phyloP scores from a whole-genome alignment of 2,329 filamentous ascomycete genomes.

The Aspergillus alliaceus region DNA sequence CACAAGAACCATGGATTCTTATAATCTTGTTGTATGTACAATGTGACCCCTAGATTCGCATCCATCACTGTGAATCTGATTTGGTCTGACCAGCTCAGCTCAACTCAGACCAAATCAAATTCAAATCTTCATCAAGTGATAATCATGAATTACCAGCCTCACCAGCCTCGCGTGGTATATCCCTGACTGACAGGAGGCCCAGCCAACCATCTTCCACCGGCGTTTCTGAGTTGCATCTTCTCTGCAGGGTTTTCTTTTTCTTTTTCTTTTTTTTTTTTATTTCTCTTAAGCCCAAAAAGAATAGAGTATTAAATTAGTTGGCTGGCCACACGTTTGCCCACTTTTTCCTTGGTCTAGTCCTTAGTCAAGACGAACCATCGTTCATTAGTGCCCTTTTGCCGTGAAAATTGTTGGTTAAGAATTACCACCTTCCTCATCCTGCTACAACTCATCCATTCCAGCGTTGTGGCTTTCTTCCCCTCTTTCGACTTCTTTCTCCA shows the following conservation, averaged over 20 bases:
- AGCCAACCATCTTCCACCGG: background rate
- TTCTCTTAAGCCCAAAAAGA: background rate
- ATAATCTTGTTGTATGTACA: no score
- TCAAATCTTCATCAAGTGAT: background rate
- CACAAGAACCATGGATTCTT: background rate
- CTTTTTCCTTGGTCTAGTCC: background rate
- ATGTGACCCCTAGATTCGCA: no score
- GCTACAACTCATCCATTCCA: background rate
- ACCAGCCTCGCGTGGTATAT: conserved; percentile 1
- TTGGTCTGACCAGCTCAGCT: no score
- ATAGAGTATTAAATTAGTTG: background rate
- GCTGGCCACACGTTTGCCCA: background rate
- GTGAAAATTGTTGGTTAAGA: background rate
- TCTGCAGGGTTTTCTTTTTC: background rate
- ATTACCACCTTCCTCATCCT: background rate
- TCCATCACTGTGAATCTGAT: background rate
- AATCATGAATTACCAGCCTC: background rate
- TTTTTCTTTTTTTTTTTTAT: background rate
- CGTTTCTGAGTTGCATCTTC: background rate
- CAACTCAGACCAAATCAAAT: background rate
- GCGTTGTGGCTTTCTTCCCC: background rate
- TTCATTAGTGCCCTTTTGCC: conserved; percentile 10
- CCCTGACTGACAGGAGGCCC: background rate
- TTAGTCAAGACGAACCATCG: conserved; percentile 5
- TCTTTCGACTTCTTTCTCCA: background rate